Conservation (phyloP, 345 rosid genomes). For the Salix dunnii region DNA sequence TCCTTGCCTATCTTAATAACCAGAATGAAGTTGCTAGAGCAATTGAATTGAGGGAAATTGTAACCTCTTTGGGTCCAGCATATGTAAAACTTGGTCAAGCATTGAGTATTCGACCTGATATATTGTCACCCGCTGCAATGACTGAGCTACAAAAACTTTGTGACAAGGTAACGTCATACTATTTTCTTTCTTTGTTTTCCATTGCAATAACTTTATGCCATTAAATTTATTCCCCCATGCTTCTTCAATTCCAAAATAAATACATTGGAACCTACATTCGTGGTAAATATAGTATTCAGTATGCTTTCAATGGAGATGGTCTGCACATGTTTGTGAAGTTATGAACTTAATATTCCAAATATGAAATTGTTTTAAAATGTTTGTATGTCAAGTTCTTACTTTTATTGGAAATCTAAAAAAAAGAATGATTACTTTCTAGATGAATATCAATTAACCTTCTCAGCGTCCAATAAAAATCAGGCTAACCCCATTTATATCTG, state of each 20-base stretch:
- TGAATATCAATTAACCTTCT: not conserved
- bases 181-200: conserved; percentile 3
- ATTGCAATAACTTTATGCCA: not conserved
- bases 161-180: conserved; percentile 63
- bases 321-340: not conserved
- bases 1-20: conserved; percentile 7
- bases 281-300: not conserved
- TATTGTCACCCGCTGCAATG: conserved; percentile 91
- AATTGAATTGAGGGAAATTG: conserved; percentile 91
- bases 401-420: not conserved
- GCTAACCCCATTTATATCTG: conserved; percentile 7
- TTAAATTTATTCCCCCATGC: not conserved
- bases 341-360: not conserved
- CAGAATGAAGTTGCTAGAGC: conserved; percentile 98
- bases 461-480: not conserved
- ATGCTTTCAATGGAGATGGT: not conserved
- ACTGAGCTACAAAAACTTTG: conserved; percentile 94
- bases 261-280: not conserved
- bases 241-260: not conserved
- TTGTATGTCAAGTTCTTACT: not conserved
- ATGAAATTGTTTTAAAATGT: conserved; percentile 3
- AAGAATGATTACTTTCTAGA: not conserved
- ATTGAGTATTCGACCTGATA: conserved; percentile 95
- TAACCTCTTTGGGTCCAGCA: conserved; percentile 97
- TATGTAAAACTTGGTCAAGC: conserved; percentile 98